Conservation (phyloP, 2,329 filamentous ascomycete species). For the Colletotrichum sojae region DNA sequence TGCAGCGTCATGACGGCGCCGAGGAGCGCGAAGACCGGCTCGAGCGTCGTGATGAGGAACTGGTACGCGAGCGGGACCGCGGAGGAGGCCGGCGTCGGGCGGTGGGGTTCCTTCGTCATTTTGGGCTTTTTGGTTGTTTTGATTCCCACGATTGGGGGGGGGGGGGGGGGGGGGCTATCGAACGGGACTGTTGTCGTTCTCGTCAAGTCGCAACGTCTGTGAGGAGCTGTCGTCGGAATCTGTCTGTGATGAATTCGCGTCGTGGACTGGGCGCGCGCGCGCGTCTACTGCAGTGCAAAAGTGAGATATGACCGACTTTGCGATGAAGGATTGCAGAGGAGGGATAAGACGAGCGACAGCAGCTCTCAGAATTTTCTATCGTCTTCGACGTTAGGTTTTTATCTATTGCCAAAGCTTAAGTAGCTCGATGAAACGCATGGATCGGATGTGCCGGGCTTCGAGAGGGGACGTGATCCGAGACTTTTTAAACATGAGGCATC, state of each 20-base stretch:
- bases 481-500: constrained; percentile 5
- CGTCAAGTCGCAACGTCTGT: background rate
- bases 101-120: constrained; percentile 3
- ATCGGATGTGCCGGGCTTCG: constrained; percentile 27
- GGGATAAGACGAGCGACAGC: background rate
- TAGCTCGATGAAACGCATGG: constrained; percentile 23
- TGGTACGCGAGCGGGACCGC: constrained; percentile 51
- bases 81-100: constrained; percentile 39
- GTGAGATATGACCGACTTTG: constrained; percentile 20
- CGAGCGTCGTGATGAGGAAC: constrained; percentile 50
- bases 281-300: background rate
- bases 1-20: constrained; percentile 50
- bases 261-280: background rate
- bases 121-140: background rate
- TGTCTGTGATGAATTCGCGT: background rate
- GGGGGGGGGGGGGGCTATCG: background rate
- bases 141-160: too few relatives aligned
- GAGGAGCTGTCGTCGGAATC: background rate
- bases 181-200: background rate
- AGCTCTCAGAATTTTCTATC: background rate
- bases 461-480: constrained; percentile 14
- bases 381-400: constrained; percentile 15
- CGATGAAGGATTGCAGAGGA: constrained; percentile 26
- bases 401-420: constrained; percentile 24
- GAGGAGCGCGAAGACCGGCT: constrained; percentile 52